Conservation (phyloP, 2,329 filamentous ascomycete species). For the Myotisia sp. region DNA sequence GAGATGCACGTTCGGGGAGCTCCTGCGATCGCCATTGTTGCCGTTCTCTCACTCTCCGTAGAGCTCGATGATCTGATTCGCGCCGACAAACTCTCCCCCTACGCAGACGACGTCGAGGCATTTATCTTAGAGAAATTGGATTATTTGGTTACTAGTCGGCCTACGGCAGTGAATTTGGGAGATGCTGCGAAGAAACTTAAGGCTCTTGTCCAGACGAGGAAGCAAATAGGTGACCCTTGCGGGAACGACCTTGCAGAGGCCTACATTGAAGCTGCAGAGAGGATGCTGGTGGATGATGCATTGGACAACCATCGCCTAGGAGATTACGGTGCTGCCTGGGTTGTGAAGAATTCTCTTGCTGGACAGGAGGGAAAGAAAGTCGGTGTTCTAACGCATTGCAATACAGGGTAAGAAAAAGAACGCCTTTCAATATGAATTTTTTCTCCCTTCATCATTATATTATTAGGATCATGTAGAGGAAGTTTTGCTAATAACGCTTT, state of each 20-base stretch:
- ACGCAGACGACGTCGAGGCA: slow-evolving; percentile 46
- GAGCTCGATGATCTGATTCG: slow-evolving; percentile 47
- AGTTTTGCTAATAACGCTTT: not conserved
- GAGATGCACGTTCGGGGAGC: slow-evolving; percentile 57
- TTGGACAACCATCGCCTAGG: slow-evolving; percentile 80
- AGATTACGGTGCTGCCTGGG: slow-evolving; percentile 68
- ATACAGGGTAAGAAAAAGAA: slow-evolving; percentile 55
- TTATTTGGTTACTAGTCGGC: slow-evolving; percentile 76
- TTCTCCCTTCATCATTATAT: not conserved
- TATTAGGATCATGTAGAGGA: not conserved
- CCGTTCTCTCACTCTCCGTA: slow-evolving; percentile 72
- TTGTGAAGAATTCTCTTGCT: slow-evolving; percentile 44
- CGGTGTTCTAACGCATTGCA: slow-evolving; percentile 93
- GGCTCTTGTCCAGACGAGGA: slow-evolving; percentile 40
- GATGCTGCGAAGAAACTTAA: slow-evolving; percentile 79
- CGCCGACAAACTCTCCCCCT: slow-evolving; percentile 29
- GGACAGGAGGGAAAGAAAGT: slow-evolving; percentile 42
- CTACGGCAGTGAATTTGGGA: slow-evolving; percentile 85
- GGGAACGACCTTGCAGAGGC: slow-evolving; percentile 44
- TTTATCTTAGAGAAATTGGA: slow-evolving; percentile 66
- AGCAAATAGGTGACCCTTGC: slow-evolving; percentile 21
- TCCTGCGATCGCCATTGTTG: slow-evolving; percentile 96
- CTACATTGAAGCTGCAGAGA: slow-evolving; percentile 69
- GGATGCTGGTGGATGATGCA: slow-evolving; percentile 75
- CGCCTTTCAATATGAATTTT: not conserved